Percentiles rank a stretch among this genome's conserved stretches.
Conservation (phyloP, 495 filamentous ascomycete genomes). For the Aspergillus conjunctus region DNA sequence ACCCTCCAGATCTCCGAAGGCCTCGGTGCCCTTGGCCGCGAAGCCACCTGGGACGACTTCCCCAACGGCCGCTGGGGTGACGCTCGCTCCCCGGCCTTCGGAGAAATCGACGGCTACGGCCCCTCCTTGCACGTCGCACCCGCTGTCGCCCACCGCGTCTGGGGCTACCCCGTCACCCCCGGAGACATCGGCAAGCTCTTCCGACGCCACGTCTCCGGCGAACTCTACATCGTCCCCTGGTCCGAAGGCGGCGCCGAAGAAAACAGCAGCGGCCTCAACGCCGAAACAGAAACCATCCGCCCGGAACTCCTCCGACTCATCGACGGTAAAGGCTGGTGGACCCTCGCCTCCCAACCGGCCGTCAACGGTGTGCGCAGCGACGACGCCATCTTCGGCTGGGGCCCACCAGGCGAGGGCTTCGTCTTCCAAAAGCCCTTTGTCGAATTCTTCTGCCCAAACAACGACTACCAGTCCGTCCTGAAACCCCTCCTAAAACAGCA, state of each 20-base stretch:
- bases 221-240: conserved; percentile 81
- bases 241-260: conserved; percentile 77
- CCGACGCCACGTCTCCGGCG: conserved; percentile 73
- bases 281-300: conserved; percentile 81
- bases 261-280: conserved; percentile 51
- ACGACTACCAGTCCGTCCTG: conserved; percentile 65
- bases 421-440: conserved; percentile 99
- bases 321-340: conserved; percentile 81
- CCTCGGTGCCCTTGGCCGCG: conserved; percentile 83
- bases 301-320: conserved; percentile 74
- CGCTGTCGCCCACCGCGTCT: conserved; percentile 74
- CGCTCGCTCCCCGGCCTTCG: conserved; percentile 85
- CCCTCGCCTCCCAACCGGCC: conserved; percentile 92
- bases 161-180: conserved; percentile 71
- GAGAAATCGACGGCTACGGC: conserved; percentile 95
- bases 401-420: conserved; percentile 80
- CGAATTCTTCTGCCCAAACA: conserved; percentile 81
- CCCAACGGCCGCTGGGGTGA: conserved; percentile 98
- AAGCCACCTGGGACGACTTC: conserved; percentile 98
- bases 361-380: conserved; percentile 79
- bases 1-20: conserved; percentile 93
- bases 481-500: conserved; percentile 60
- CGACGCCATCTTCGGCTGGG: conserved; percentile 90
- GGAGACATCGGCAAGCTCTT: conserved; percentile 79
- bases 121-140: conserved; percentile 82